Conservation (phyloP, 2,329 filamentous ascomycete species). For the Penicillium sp. region DNA sequence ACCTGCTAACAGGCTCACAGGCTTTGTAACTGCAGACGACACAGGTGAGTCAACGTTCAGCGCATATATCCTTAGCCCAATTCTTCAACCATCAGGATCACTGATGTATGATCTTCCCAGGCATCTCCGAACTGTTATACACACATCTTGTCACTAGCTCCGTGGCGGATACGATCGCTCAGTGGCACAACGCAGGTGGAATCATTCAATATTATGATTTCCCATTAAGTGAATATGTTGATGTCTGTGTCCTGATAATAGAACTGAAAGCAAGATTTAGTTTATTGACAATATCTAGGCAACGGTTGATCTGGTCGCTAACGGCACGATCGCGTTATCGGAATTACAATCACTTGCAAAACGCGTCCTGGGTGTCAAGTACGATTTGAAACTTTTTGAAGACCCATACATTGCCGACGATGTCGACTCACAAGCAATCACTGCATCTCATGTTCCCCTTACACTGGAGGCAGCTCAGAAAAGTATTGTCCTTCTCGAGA, state of each 20-base stretch:
- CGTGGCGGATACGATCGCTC: constrained; percentile 41
- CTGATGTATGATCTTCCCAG: neutral
- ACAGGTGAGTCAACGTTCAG: neutral
- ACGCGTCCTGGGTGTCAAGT: constrained; percentile 43
- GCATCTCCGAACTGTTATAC: constrained; percentile 2
- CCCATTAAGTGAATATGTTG: constrained; percentile 40
- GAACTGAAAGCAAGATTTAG: neutral
- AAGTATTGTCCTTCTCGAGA: constrained; percentile 46
- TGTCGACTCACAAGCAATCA: constrained; percentile 37
- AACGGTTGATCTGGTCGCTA: constrained; percentile 36
- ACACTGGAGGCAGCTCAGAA: constrained; percentile 47
- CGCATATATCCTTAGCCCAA: neutral
- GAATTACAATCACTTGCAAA: constrained; percentile 40
- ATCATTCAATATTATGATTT: constrained; percentile 52
- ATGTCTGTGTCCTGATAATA: constrained; percentile 13
- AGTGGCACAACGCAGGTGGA: constrained; percentile 48
- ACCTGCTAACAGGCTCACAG: neutral
- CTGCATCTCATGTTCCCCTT: constrained; percentile 35
- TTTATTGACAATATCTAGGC: constrained; percentile 7
- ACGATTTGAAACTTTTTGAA: constrained; percentile 46
- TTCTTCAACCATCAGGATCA: no score
- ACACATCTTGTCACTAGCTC: constrained; percentile 40
- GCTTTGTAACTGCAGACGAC: constrained; percentile 8
- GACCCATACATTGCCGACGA: constrained; percentile 38
- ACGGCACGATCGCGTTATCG: constrained; percentile 37